These are phyloP conservation scores for Mangifera indica DNA, from an alignment of 345 rosid genomes.

Conservation along the genomic window DNA sequence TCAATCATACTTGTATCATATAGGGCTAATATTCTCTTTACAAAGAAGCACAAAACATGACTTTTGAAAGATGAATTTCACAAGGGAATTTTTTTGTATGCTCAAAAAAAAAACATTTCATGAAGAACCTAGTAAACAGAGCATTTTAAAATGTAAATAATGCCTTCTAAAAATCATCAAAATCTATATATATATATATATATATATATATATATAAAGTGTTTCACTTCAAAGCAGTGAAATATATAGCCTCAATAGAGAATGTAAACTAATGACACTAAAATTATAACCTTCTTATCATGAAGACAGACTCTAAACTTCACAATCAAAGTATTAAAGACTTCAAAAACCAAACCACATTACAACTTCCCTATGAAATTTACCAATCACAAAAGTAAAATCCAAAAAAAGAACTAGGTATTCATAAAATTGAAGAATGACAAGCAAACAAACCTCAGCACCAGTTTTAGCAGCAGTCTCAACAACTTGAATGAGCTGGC, in stretches of 20 bases:
- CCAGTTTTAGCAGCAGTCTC: conserved; percentile 85
- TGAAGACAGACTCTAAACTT: background rate
- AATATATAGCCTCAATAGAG: background rate
- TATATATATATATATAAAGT: no score
- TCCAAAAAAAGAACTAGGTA: background rate
- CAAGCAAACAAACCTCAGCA: conserved; percentile 54
- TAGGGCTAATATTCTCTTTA: background rate
- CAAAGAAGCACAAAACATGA: background rate
- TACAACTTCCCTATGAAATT: background rate
- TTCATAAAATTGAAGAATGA: no score
- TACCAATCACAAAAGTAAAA: background rate
- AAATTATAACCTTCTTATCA: background rate
- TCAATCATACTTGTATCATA: background rate
- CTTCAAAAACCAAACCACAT: background rate
- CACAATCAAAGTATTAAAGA: background rate
- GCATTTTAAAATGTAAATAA: no score
- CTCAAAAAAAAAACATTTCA: background rate
- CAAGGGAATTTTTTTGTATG: background rate
- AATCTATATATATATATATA: no score
- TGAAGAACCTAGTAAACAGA: background rate
- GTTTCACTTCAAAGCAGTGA: background rate
- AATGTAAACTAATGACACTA: background rate
- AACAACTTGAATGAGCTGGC: conserved; percentile 68
- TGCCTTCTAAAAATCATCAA: background rate
- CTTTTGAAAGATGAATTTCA: background rate